Base-by-base conservation (phyloP, 2,329 filamentous ascomycete species). In the Zymoseptoria brevis region DNA sequence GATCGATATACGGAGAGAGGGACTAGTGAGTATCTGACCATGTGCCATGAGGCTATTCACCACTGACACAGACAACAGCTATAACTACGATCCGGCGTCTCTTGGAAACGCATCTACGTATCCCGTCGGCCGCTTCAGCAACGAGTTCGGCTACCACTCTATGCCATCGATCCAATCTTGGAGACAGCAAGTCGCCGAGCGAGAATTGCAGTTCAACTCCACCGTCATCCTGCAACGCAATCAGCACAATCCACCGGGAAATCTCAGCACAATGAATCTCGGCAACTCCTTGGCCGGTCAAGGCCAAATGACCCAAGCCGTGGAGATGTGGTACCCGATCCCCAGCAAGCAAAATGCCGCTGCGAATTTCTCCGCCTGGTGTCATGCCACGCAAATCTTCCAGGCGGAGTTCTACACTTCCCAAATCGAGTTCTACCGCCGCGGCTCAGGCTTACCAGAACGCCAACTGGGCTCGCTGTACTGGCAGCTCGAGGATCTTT, bases 401-500 rank as follows among this genome's bases (percentile, higher is more conserved):
- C 84, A 87, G 67, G 83, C 83, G 2, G 83, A 86, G 62, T 81
- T 81, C 68, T 86, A 86, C 70, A 80, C 79, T 49, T 77, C 74
- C 2, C 78, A 86, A 69, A 86, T 86, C 16, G 76, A 81, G 56
- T 86, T 82, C 71, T 87, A 87, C 66, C 78, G 84, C 4, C 75
- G 80, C 4, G 84, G 84, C 0, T 83, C 80, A 48, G 84, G 82
- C 0, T 67, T 79, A 64, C 80, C 78, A 0, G 79, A 86, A 60
- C 75, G 82, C 0, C 82, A 86, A 64, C 75, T 86, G 1, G 84
- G 83, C 0, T 79, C 77, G 9, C 68, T 87, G 4, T 86, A 86
- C 68, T 87, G 84, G 84, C 84, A 87, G 66, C 74, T 87, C 1
- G 83, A 87, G 64, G 84, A 87, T 65, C 80, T 84, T 59, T 70